Base-by-base conservation (phyloP, 2,329 filamentous ascomycete genomes). In the Sarocladium brachiariae region DNA sequence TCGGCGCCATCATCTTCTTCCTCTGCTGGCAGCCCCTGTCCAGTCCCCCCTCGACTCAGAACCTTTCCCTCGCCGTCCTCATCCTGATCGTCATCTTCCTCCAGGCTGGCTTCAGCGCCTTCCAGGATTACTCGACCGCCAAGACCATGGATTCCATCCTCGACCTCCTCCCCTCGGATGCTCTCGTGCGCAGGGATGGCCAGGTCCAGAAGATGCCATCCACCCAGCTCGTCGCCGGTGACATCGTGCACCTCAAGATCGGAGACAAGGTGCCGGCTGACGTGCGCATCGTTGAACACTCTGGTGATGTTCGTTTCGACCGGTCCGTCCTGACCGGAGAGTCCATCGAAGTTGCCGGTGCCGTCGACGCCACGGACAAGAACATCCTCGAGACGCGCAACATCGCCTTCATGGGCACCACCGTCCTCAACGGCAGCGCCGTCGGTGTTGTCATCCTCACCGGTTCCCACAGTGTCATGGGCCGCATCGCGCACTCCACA, bases 181-280 rank as follows among this genome's bases (percentile, higher is more conserved):
- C 70, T 0, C 56, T 69, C 11, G 72, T 70, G 7, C 55, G 74
- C 34, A 70, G 75, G 10, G 46, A 49, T 18, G 70, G 75, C 37
- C 61, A 70, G 43, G 58, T 65, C 13, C 62, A 67, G 41, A 68
- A 60, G 11, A 51, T 75, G n/a, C 59, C 68, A 0, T 69, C 72
- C 0, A 56, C 63, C 1, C 67, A 73, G 23, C 66, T 76, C 2
- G 73, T 74, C 4, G 66, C 65, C 18, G 73, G 73, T 8, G 73
- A 76, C 51, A 59, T 76, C 19, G 66, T 76, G 6, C 65, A 72
- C 9, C 59, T 76, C 10, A 64, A 67, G 49, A 70, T 72, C 2
- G 73, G 73, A 4, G 70, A 75, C 58, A 74, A 73, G 7, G 70
- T 76, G 4, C 72, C 73, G 0, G 73, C 72, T 4, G 73, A 76